Conservation (phyloP, 2,329 filamentous ascomycete genomes). For the Rhexocercosporidium sp. region DNA sequence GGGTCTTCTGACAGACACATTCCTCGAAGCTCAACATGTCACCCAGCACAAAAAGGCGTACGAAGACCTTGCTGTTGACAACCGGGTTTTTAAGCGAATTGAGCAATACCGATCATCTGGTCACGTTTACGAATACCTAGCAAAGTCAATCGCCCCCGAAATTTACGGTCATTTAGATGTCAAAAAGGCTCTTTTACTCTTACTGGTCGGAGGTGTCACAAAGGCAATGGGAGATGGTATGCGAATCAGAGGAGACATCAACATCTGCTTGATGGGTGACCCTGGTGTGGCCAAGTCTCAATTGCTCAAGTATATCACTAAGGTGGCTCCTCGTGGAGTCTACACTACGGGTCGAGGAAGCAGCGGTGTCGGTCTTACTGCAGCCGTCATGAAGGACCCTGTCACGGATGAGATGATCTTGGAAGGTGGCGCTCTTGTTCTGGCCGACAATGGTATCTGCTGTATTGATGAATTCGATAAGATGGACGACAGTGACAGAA, state of each 20-base stretch:
- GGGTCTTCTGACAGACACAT: slow-evolving; percentile 95
- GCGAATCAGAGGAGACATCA: slow-evolving; percentile 98
- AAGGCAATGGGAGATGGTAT: slow-evolving; percentile 98
- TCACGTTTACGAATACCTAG: slow-evolving; percentile 93
- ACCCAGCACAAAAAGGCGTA: slow-evolving; percentile 98
- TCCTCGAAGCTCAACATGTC: slow-evolving; percentile 91
- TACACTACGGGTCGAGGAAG: slow-evolving; percentile 84
- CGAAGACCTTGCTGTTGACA: slow-evolving; percentile 86
- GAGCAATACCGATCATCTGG: slow-evolving; percentile 84
- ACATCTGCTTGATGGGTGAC: slow-evolving; percentile 98
- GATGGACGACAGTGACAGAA: slow-evolving; percentile 80
- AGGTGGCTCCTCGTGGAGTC: slow-evolving; percentile 88
- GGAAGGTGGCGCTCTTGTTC: slow-evolving; percentile 78
- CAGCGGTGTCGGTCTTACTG: slow-evolving; percentile 80
- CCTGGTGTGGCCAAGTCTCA: slow-evolving; percentile 99
- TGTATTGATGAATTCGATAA: slow-evolving; percentile 89
- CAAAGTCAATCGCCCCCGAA: slow-evolving; percentile 95
- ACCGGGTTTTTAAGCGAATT: slow-evolving; percentile 80
- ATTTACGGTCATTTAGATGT: slow-evolving; percentile 97
- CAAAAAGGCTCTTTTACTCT: slow-evolving; percentile 94
- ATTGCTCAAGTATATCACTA: slow-evolving; percentile 96
- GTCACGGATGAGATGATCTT: slow-evolving; percentile 81
- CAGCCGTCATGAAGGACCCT: slow-evolving; percentile 80
- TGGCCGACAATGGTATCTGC: slow-evolving; percentile 83
- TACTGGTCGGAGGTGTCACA: slow-evolving; percentile 93